Base-by-base conservation (phyloP, 148 eudicot genomes). In the Chenopodium suecicum region DNA sequence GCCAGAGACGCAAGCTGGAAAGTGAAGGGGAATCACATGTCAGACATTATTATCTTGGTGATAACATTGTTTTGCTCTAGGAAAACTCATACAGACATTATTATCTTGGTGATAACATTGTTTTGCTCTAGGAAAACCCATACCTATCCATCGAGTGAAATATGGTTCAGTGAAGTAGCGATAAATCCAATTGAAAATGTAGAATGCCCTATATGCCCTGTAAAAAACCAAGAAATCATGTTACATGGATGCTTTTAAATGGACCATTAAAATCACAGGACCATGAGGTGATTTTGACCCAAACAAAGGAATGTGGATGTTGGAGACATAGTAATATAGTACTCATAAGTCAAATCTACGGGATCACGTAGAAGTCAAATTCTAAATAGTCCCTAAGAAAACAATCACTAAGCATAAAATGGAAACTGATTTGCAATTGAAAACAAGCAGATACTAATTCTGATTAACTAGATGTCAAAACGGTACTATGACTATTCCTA, bases 151-250 rank as follows among this genome's bases (percentile, higher is more conserved):
- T 80, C 90, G 90, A 75, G 74, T 81, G 78, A 91, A 95, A 82
- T 67, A 91, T 29, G 67, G 87, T 86, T 93, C 96, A 1, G 96
- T 92, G 78, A 95, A 84, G 78, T 91, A 95, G 84, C 98, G 97
- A 83, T 90, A 95, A 41, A 95, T 89, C 98, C 98, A 95, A 83
- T 95, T 95, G 79, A 93, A 79, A 78, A 95, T 95, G 90, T 95
- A 95, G 25, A 95, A 81, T 80, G 89, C 92, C 77, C 98, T 91
- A 83, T 95, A 94, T 79, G 98, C 95, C 86, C 98, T 95, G 91
- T 34, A 74, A 25, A 48, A 31, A 41, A 27, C 16, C 16, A 79
- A 27, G 14, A 50, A 9, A 9, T 52, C 9, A n/a, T 62, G 12
- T 10, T 75, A 76, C 34, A 68, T 32, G 25, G 27, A 27, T 82